These are phyloP conservation scores for Annulohypoxylon stygium DNA, from an alignment of 495 filamentous ascomycete genomes.

Conservation along the genomic window DNA sequence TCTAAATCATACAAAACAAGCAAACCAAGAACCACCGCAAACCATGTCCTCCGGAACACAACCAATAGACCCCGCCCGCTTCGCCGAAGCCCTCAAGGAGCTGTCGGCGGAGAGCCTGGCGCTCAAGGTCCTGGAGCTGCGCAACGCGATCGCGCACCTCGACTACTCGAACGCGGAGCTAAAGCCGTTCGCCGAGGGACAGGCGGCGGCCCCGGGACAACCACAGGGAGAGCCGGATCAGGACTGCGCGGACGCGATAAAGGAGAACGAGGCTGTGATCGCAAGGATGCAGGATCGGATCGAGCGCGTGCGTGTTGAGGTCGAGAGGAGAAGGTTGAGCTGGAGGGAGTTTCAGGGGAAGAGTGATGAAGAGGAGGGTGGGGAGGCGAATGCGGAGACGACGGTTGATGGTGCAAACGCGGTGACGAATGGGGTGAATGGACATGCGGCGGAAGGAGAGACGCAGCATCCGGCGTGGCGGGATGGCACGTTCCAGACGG, in stretches of 20 bases:
- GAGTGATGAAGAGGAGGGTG: conserved; percentile 51
- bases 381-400: conserved; percentile 50
- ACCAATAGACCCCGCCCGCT: conserved; percentile 72
- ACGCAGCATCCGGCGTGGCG: conserved; percentile 58
- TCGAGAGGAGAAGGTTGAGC: conserved; percentile 77
- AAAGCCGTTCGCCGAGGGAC: conserved; percentile 67
- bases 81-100: conserved; percentile 78
- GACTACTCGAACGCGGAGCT: conserved; percentile 82
- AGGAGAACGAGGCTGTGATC: conserved; percentile 83
- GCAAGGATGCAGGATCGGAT: conserved; percentile 79
- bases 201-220: conserved; percentile 38
- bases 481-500: conserved; percentile 69
- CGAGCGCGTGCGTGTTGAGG: conserved; percentile 74
- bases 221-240: conserved; percentile 63
- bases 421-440: conserved; percentile 51
- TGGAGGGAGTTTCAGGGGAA: conserved; percentile 72
- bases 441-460: conserved; percentile 39
- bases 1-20: background rate
- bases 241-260: conserved; percentile 76
- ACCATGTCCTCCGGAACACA: conserved; percentile 62
- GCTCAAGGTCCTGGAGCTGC: conserved; percentile 83
- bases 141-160: conserved; percentile 86
- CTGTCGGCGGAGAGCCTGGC: conserved; percentile 79
- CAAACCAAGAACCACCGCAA: conserved; percentile 20
- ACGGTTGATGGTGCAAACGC: conserved; percentile 52